These are phyloP conservation scores for Chalara sp. DNA, from an alignment of 2,329 filamentous ascomycete species.

Conservation along the genomic window DNA sequence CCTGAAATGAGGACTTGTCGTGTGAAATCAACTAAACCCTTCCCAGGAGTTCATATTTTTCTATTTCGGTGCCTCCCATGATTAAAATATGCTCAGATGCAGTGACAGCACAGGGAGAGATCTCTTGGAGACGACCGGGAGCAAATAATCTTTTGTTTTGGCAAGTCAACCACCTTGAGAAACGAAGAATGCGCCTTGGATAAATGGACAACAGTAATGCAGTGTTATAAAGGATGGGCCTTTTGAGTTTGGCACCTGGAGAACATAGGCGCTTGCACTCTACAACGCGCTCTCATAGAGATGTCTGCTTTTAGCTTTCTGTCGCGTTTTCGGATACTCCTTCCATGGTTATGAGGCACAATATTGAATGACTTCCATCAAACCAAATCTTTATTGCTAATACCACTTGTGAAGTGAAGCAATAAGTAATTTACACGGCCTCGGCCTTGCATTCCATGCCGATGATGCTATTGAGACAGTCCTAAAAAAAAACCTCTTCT, in stretches of 20 bases:
- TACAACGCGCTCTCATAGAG: background rate
- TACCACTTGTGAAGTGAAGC: slow-evolving; percentile 21
- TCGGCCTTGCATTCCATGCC: too few relatives aligned
- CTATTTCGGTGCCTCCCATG: too few relatives aligned
- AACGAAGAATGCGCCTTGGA: too few relatives aligned
- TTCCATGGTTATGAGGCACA: background rate
- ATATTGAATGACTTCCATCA: background rate
- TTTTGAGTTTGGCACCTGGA: background rate
- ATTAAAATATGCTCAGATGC: too few relatives aligned
- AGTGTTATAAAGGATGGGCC: background rate
- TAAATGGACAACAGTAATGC: background rate
- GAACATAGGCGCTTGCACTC: background rate
- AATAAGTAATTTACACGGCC: slow-evolving; percentile 9
- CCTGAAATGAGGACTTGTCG: too few relatives aligned
- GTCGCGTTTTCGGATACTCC: background rate
- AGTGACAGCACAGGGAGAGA: too few relatives aligned
- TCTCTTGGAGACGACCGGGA: too few relatives aligned
- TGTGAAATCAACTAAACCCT: background rate
- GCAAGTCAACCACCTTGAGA: too few relatives aligned
- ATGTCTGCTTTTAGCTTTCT: background rate
- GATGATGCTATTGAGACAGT: slow-evolving; percentile 24
- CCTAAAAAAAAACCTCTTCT: slow-evolving; percentile 15
- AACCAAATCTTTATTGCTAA: slow-evolving; percentile 14
- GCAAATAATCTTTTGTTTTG: too few relatives aligned
- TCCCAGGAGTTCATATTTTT: background rate